Conservation (phyloP, 495 filamentous ascomycete species). For the Hyaloscypha bicolor region DNA sequence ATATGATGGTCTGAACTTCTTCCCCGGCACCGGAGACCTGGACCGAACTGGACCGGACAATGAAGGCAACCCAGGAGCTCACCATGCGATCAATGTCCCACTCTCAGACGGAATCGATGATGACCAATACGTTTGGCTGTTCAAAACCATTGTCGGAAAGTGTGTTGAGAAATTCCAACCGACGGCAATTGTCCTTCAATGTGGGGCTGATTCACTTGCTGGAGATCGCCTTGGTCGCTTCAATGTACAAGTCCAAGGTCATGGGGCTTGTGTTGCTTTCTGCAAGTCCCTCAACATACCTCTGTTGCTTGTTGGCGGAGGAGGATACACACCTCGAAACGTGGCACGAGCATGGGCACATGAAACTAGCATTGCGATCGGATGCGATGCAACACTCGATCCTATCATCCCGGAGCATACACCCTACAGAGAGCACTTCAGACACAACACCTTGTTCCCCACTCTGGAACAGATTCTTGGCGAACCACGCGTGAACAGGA, state of each 20-base stretch:
- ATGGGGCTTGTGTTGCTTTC: slow-evolving; percentile 87
- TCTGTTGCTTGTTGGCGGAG: slow-evolving; percentile 88
- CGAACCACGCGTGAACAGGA: slow-evolving; percentile 70
- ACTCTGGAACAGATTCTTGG: slow-evolving; percentile 66
- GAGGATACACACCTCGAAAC: slow-evolving; percentile 97
- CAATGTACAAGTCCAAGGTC: slow-evolving; percentile 92
- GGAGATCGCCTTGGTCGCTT: slow-evolving; percentile 93
- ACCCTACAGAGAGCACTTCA: slow-evolving; percentile 79
- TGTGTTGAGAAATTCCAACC: slow-evolving; percentile 79
- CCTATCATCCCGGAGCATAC: slow-evolving; percentile 70
- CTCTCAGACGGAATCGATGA: slow-evolving; percentile 95
- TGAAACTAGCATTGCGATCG: slow-evolving; percentile 90
- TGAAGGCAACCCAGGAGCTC: slow-evolving; percentile 85
- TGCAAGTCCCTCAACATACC: slow-evolving; percentile 78
- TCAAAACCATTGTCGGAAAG: slow-evolving; percentile 75
- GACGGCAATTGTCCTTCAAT: slow-evolving; percentile 90
- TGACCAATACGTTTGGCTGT: slow-evolving; percentile 83
- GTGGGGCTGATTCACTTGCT: slow-evolving; percentile 92
- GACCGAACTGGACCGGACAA: slow-evolving; percentile 86
- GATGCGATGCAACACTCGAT: slow-evolving; percentile 69
- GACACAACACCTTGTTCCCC: slow-evolving; percentile 81
- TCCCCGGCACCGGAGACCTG: slow-evolving; percentile 91
- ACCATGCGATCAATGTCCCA: slow-evolving; percentile 96
- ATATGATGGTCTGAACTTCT: slow-evolving; percentile 86
- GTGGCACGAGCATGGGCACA: slow-evolving; percentile 96